Percentiles rank a stretch among this genome's conserved stretches.
These are phyloP conservation scores for Limonomyces culmigenus DNA, from an alignment of 1,284 basidiomycete species.

Conservation along the genomic window DNA sequence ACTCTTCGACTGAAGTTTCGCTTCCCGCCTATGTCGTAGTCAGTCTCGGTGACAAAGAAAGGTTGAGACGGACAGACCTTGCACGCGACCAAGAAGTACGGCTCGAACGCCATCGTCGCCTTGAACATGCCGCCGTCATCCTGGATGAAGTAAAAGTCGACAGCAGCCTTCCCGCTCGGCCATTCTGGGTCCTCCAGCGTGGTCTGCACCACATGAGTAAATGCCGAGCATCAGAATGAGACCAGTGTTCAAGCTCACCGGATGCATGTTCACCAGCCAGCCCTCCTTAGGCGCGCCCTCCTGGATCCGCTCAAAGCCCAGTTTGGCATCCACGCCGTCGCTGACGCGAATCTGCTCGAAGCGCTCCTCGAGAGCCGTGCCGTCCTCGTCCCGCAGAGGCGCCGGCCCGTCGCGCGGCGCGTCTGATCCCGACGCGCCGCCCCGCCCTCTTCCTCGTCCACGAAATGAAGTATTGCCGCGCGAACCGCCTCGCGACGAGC, in stretches of 20 bases:
- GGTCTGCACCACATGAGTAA: slow-evolving; percentile 30
- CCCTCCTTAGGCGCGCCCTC: slow-evolving; percentile 63
- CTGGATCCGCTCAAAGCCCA: slow-evolving; percentile 75
- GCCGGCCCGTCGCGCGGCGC: slow-evolving; percentile 23
- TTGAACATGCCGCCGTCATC: slow-evolving; percentile 97
- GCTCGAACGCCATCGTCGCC: slow-evolving; percentile 82
- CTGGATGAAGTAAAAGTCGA: slow-evolving; percentile 97
- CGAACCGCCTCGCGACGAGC: slow-evolving; percentile 3
- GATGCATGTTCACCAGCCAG: slow-evolving; percentile 99
- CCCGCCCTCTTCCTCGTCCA: slow-evolving; percentile 24
- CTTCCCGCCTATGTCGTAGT: slow-evolving; percentile 48
- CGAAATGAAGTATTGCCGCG: slow-evolving; percentile 23
- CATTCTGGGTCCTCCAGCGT: slow-evolving; percentile 72
- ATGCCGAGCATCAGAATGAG: neutral
- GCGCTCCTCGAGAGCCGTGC: slow-evolving; percentile 63
- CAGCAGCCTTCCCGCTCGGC: slow-evolving; percentile 71
- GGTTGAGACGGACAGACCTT: slow-evolving; percentile 34
- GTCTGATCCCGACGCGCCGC: slow-evolving; percentile 34
- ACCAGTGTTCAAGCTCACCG: slow-evolving; percentile 28
- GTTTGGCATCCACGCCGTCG: slow-evolving; percentile 87
- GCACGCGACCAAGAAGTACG: slow-evolving; percentile 89
- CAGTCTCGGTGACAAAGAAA: neutral
- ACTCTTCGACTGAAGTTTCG: slow-evolving; percentile 90
- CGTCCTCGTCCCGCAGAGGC: slow-evolving; percentile 71
- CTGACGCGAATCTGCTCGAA: slow-evolving; percentile 62